Base-by-base conservation (phyloP, 1,139 yeast genomes). In the Kodamaea derodonti region DNA sequence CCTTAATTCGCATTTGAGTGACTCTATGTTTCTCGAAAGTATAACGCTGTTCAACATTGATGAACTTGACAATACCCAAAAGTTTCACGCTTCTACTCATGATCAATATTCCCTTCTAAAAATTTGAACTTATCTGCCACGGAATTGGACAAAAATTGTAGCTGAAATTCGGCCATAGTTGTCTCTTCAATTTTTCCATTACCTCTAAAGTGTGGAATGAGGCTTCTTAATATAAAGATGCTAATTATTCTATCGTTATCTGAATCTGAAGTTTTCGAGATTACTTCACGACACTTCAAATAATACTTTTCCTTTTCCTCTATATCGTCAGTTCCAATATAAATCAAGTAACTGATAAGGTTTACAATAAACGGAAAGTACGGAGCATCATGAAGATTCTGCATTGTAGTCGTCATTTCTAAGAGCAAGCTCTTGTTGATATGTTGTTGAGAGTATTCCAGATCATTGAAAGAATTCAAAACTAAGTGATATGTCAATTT, bases 121-220 rank as follows among this genome's bases (percentile, higher is more conserved):
- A 52, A 50, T 8, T 29, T 31, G 35, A 54, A 52, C 36, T 51
- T 51, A 7, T 40, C 40, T 2, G 30, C 31, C 14, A 55, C 39
- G 6, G 39, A 25, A 17, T 49, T 47, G 20, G 35, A 27, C 18
- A 48, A 40, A 31, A 43, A 46, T 31, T 50, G 46, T 18, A 54
- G 34, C 38, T 57, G 61, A 17, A 56, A 43, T 27, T 53, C 51
- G 1, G 52, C 52, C 48, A 57, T 43, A 20, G 41, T 43, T 4
- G 52, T 54, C 33, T 51, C 49, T 29, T 55, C 59, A 22, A 41
- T 41, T 23, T 56, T 56, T 1, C 62, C 62, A 9, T 37, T 34
- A 8, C 38, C 40, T 27, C 43, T 41, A 31, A 53, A 49, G 23
- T 47, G 42, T 28, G 30, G 35, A 3, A 43, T 34, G 33, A 54